A percentile compares a stretch with the other conserved stretches of the same genome.
Evolutionary conservation across 139 green algal genomes (phyloP).

Genomic region (Micractinium conductrix): DNA sequence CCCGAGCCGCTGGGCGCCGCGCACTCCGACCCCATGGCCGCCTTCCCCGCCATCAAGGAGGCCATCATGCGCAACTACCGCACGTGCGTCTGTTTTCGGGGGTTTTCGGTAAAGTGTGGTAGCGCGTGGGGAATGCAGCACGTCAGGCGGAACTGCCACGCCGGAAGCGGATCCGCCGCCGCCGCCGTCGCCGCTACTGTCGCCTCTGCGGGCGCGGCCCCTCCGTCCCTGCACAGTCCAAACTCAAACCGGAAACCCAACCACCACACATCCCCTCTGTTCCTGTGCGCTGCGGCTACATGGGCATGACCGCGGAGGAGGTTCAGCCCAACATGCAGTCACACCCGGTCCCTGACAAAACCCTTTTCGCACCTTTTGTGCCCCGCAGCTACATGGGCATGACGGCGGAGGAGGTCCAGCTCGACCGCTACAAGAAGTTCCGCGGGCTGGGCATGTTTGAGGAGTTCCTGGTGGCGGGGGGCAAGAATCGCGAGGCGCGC

Average conservation of each 20-base stretch:
- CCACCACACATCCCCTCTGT: too few species aligned
- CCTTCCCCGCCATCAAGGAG: slow-evolving; percentile 90
- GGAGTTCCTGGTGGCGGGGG: slow-evolving; percentile 71
- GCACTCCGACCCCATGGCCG: slow-evolving; percentile 84
- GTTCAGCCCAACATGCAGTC: slow-evolving; percentile 87
- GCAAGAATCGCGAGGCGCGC: slow-evolving; percentile 60
- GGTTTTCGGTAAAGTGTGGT: neutral
- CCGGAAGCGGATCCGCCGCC: too few species aligned
- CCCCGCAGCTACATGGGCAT: slow-evolving; percentile 67
- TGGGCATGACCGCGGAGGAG: slow-evolving; percentile 72
- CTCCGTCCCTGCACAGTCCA: too few species aligned
- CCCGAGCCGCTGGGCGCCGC: slow-evolving; percentile 92
- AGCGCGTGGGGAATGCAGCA: neutral
- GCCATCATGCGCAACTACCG: slow-evolving; percentile 72
- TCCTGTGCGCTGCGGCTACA: slow-evolving; percentile 61
- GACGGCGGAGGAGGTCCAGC: slow-evolving; percentile 79
- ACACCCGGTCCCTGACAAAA: too few species aligned
- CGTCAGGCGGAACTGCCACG: too few species aligned
- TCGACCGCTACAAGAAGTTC: slow-evolving; percentile 91
- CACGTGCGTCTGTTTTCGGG: slow-evolving; percentile 1
- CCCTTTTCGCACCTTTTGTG: too few species aligned
- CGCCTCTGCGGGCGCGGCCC: too few species aligned
- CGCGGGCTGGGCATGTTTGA: slow-evolving; percentile 31
- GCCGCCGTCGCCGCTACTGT: too few species aligned
- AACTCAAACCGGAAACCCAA: too few species aligned